Evolutionary conservation across 306 rosid genomes (phyloP), one percentile per base, ranked within the genome.

Genomic region (Rubus parviflorus): DNA sequence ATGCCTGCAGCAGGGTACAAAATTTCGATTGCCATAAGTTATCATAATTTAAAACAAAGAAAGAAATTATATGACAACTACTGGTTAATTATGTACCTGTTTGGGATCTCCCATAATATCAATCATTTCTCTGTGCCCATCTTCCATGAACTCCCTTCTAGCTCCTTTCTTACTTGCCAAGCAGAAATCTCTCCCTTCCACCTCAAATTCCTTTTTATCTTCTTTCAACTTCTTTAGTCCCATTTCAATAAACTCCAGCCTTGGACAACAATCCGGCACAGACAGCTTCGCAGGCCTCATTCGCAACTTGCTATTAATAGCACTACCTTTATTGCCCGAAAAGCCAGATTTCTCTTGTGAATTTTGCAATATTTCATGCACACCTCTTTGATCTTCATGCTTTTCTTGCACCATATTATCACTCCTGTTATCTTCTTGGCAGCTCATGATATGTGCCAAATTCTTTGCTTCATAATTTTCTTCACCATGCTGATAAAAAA

Each of bases 161-260:
- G 14, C 37, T 51, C 88, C 88, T 67, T 76, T 82, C 86, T 82
- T 81, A 67, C 79, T 73, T 3, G 85, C 88, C 79, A 85, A 51
- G 72, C 52, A 76, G 61, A 76, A 85, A 64, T 75, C 80, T 74
- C 81, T 70, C 6, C 88, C 88, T 72, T 67, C 77, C 49, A 81
- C 76, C 67, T 85, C 81, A 68, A 78, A 56, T 66, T 78, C 81
- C 75, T 54, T 71, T 58, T 46, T 20, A 2, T 51, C 62, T 68
- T 75, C 85, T 53, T 53, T 53, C 68, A 65, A 69, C 67, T 64
- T 74, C 79, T 53, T 65, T 53, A 53, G 23, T 48, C 69, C 35
- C 70, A 78, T 47, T 48, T 82, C 77, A 4, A 78, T 61, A 35
- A 69, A 56, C 23, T 80, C 84, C 19, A 48, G 16, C 5, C 45